These are phyloP conservation scores for Fusarium equiseti DNA, from an alignment of 2,329 filamentous ascomycete species.

Conservation along the genomic window DNA sequence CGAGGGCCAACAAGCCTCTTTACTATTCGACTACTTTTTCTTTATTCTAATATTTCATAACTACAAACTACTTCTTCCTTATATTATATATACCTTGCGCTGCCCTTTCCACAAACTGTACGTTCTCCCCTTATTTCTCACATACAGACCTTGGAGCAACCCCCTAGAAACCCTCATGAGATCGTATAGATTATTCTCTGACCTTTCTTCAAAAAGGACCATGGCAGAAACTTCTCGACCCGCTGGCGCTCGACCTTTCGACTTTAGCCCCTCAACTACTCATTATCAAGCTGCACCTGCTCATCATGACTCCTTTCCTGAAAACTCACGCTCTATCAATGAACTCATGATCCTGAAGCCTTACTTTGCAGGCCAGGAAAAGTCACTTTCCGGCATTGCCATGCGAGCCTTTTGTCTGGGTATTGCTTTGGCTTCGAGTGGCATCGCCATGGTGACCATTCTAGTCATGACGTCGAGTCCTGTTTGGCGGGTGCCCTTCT, in stretches of 20 bases:
- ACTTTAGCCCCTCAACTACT: slow-evolving; percentile 39
- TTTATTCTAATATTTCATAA: background rate
- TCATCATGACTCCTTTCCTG: slow-evolving; percentile 34
- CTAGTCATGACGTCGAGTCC: slow-evolving; percentile 57
- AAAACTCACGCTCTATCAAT: slow-evolving; percentile 38
- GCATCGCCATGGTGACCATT: slow-evolving; percentile 49
- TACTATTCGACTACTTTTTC: background rate
- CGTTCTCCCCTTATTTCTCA: background rate
- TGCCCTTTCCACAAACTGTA: slow-evolving; percentile 9
- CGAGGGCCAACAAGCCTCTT: slow-evolving; percentile 37
- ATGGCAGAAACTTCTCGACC: slow-evolving; percentile 30
- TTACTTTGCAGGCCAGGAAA: slow-evolving; percentile 61
- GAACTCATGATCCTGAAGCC: slow-evolving; percentile 49
- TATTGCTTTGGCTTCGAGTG: slow-evolving; percentile 54
- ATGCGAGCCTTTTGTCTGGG: slow-evolving; percentile 69
- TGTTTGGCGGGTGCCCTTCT: slow-evolving; percentile 74
- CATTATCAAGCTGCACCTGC: slow-evolving; percentile 32
- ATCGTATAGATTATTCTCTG: slow-evolving; percentile 32
- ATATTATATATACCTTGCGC: background rate
- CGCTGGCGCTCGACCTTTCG: slow-evolving; percentile 13
- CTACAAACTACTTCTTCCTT: background rate
- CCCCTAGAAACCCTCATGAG: slow-evolving; percentile 10
- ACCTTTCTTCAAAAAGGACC: slow-evolving; percentile 20
- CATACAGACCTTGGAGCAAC: background rate
- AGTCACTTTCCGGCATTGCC: slow-evolving; percentile 71